Conservation (phyloP, 176 grass and related monocot genomes). For the Oryza punctata region DNA sequence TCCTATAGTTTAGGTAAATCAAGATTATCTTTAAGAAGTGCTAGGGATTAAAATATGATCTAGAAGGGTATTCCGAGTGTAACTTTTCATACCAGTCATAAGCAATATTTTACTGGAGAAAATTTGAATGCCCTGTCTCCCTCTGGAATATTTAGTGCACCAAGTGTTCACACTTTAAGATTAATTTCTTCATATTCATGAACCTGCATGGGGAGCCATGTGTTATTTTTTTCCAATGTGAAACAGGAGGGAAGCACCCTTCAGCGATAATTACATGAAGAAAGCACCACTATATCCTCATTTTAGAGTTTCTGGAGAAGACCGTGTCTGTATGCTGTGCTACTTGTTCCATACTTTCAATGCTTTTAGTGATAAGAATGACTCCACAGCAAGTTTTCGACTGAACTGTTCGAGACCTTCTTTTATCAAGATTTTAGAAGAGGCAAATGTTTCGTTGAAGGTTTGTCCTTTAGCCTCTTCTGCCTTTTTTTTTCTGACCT, state of each 20-base stretch:
- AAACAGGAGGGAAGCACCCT: neutral
- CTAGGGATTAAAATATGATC: neutral
- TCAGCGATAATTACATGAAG: constrained; percentile 11
- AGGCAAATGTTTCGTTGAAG: neutral
- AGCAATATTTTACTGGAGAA: too few relatives aligned
- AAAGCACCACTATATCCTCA: constrained; percentile 13
- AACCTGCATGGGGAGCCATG: neutral
- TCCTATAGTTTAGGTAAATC: neutral
- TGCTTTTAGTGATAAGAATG: neutral
- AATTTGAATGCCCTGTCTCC: neutral
- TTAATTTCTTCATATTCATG: neutral
- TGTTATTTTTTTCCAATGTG: neutral
- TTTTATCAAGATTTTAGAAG: constrained; percentile 22
- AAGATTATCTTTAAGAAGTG: neutral
- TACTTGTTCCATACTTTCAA: neutral
- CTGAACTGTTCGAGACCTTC: neutral
- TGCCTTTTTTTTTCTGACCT: neutral
- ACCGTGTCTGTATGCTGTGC: neutral
- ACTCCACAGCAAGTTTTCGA: neutral
- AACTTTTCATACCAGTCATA: neutral
- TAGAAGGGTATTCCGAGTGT: neutral
- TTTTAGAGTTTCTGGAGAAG: neutral
- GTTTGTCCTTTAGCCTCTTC: constrained; percentile 20
- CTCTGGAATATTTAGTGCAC: neutral
- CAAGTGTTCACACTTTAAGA: neutral